phyloP scores from a whole-genome alignment of 345 rosid species.

The Luvunga scandens region DNA sequence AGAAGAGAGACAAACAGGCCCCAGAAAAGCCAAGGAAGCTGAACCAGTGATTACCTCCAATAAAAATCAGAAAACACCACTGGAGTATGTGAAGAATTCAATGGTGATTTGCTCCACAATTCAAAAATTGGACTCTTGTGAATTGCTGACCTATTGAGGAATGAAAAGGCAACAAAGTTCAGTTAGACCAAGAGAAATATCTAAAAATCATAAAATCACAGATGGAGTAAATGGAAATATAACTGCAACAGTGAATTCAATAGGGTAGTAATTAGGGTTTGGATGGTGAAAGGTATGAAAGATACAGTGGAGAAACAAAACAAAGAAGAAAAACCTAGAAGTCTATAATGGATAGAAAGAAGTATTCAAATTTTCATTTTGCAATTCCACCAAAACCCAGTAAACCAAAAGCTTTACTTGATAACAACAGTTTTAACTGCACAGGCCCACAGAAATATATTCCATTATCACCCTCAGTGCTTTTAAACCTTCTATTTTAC shows the following conservation, averaged over 20 bases:
- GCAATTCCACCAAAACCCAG: constrained; percentile 36
- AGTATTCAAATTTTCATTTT: constrained; percentile 37
- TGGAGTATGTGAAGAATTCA: constrained; percentile 39
- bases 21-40: constrained; percentile 32
- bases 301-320: constrained; percentile 41
- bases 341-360: constrained; percentile 22
- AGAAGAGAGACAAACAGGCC: constrained; percentile 22
- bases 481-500: constrained; percentile 22
- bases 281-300: constrained; percentile 41
- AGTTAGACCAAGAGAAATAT: constrained; percentile 55
- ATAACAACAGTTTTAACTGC: constrained; percentile 56
- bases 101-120: constrained; percentile 45
- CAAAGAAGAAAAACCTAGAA: constrained; percentile 41
- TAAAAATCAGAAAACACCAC: constrained; percentile 33
- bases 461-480: constrained; percentile 15
- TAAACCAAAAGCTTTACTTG: constrained; percentile 36
- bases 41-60: constrained; percentile 40
- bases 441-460: constrained; percentile 43
- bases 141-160: constrained; percentile 41
- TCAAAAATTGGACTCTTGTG: constrained; percentile 48
- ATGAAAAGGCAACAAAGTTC: constrained; percentile 37
- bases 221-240: constrained; percentile 36
- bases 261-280: constrained; percentile 38
- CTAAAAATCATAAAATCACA: constrained; percentile 37
- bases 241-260: constrained; percentile 30